A percentile compares a stretch with the other conserved stretches of the same genome.
Conservation (phyloP, 192 early-diverging fungal species). For the Gonapodya sp. region DNA sequence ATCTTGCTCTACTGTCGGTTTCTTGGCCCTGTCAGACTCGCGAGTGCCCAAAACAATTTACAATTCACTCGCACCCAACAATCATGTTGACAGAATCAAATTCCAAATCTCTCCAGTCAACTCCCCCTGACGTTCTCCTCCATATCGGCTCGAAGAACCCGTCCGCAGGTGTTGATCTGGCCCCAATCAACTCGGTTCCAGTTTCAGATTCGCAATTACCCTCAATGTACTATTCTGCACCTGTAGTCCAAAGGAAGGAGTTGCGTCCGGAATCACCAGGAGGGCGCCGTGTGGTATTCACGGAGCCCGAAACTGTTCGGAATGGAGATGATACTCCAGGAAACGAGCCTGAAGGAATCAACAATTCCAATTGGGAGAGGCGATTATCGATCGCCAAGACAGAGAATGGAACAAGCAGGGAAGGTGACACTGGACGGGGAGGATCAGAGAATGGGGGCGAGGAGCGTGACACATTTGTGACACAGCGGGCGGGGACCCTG, state of each 20-base stretch:
- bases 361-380: background rate
- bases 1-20: no score
- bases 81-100: no score
- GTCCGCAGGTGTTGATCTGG: no score
- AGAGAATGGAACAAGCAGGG: background rate
- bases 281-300: background rate
- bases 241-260: background rate
- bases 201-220: background rate
- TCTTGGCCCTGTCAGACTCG: no score
- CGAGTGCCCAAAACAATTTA: no score
- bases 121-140: no score
- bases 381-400: background rate
- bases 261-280: background rate
- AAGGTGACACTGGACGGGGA: background rate
- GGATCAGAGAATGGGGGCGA: background rate
- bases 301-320: background rate
- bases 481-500: background rate
- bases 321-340: background rate
- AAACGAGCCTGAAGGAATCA: background rate
- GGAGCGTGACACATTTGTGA: background rate
- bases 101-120: no score
- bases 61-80: no score
- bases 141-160: no score
- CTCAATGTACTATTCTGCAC: background rate
- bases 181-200: no score